A percentile compares a stretch with the other conserved stretches of the same genome.
phyloP scores from a whole-genome alignment of 2,329 filamentous ascomycete genomes.

The Hymenoscyphus scutula region DNA sequence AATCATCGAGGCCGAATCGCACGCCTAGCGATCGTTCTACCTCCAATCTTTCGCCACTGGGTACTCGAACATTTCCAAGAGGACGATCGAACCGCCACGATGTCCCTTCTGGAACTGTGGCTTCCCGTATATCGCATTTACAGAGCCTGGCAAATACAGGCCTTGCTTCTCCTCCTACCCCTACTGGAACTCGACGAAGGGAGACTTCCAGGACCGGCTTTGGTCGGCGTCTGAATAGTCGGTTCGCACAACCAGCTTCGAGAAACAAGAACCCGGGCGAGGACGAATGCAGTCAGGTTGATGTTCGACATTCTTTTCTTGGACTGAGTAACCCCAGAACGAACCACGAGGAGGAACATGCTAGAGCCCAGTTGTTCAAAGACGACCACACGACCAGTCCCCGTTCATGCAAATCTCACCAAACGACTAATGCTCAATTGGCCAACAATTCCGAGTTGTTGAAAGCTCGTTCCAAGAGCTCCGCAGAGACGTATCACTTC shows the following conservation, averaged over 20 bases:
- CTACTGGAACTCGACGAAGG: constrained; percentile 28
- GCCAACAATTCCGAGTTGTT: background rate
- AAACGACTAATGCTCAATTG: background rate
- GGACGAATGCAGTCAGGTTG: constrained; percentile 29
- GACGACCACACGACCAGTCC: background rate
- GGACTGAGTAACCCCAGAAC: constrained; percentile 28
- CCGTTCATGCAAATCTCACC: background rate
- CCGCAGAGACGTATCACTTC: constrained; percentile 19
- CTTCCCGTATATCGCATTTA: constrained; percentile 37
- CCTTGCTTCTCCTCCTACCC: constrained; percentile 26
- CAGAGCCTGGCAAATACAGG: constrained; percentile 30
- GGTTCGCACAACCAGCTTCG: constrained; percentile 30
- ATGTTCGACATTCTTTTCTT: constrained; percentile 33
- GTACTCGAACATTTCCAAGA: constrained; percentile 10
- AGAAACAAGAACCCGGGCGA: constrained; percentile 29
- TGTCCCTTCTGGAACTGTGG: constrained; percentile 38
- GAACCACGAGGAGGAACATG: constrained; percentile 32
- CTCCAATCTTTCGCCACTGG: constrained; percentile 11
- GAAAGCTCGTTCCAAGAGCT: constrained; percentile 8
- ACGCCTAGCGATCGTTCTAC: constrained; percentile 12
- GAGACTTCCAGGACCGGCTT: constrained; percentile 34
- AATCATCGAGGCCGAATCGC: constrained; percentile 14
- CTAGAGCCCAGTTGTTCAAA: background rate
- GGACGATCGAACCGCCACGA: constrained; percentile 14
- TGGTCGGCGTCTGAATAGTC: constrained; percentile 32